Evolutionary conservation across 2,329 filamentous ascomycete genomes (phyloP).

Genomic region (Xylariaceae sp.): DNA sequence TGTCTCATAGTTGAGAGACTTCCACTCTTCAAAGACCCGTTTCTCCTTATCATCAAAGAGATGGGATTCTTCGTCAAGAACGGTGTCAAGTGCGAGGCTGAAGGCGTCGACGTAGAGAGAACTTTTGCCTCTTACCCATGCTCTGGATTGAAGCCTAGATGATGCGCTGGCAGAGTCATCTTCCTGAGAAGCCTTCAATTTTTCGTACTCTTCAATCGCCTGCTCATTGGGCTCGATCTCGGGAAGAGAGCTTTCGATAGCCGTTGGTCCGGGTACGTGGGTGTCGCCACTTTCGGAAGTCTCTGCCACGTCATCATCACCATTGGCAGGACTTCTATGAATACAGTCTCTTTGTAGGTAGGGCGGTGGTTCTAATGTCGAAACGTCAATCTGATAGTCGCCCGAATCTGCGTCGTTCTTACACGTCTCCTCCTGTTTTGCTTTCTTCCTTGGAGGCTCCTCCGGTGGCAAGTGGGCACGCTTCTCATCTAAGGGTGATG

Average conservation of each 20-base stretch:
- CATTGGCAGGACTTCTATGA: constrained; percentile 34
- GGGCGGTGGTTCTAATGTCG: constrained; percentile 18
- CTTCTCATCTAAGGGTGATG: constrained; percentile 9
- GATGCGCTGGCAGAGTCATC: constrained; percentile 45
- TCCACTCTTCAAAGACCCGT: constrained; percentile 74
- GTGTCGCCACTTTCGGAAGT: constrained; percentile 32
- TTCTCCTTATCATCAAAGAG: constrained; percentile 79
- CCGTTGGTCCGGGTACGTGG: constrained; percentile 45
- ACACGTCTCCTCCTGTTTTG: constrained; percentile 31
- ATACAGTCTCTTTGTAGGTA: constrained; percentile 16
- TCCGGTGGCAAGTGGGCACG: constrained; percentile 2
- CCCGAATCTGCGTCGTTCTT: constrained; percentile 36
- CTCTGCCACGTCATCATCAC: constrained; percentile 33
- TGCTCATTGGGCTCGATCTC: constrained; percentile 61
- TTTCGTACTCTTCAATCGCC: constrained; percentile 77
- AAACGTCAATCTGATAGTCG: constrained; percentile 20
- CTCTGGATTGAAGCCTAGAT: constrained; percentile 45
- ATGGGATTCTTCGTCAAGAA: constrained; percentile 82
- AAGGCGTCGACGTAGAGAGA: constrained; percentile 98
- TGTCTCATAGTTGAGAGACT: constrained; percentile 68
- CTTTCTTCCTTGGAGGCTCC: constrained; percentile 36
- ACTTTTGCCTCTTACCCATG: constrained; percentile 72
- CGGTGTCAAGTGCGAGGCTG: constrained; percentile 84
- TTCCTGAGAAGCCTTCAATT: constrained; percentile 56
- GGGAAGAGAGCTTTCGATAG: constrained; percentile 68